Evolutionary conservation across 108 stramenopile genomes (phyloP), one percentile per base, ranked within the genome.

Genomic region (Chaetoceros muelleri): DNA sequence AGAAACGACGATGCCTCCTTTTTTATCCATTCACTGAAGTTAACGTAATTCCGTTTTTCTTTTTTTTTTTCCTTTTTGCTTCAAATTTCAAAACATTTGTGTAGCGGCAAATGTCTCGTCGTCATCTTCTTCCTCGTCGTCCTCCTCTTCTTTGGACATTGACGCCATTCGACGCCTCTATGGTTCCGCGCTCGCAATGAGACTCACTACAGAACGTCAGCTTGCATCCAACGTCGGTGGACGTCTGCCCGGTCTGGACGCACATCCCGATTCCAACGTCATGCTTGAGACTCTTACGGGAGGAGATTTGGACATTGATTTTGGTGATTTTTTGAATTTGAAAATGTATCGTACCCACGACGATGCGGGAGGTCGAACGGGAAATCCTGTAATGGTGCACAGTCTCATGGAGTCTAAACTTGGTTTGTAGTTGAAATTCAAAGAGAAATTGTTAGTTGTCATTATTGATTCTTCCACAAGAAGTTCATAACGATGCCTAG

Each of bases 161-260:
- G 75, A 74, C 45, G 66, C 72, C 49, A 80, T 87, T 57, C 84
- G 90, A 30, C 81, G 80, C 20, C 68, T 91, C 28, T 87, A 91
- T 64, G 90, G 90, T 27, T 79, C 79, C 30, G 90, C 80, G 19
- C 75, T 91, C 24, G 90, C 90, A 49, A 91, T 91, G 90, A 68
- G 72, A 23, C 68, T 91, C 24, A 81, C 90, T 30, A 87, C 90
- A 7, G 90, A 91, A 55, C 76, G 85, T 21, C 73, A 72, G 46
- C 60, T 80, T 66, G 85, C 85, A 16, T 60, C 66, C 2, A 66
- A 83, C 55, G 68, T 79, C 7, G 76, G 75, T 10, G 75, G 69
- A 28, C 59, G 79, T 28, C 63, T 69, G 2, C 67, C 66, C 13
- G 85, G 85, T 18, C 28, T 85, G 28, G 77, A 79, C 17, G 65